These are phyloP conservation scores for Jatropha curcas DNA, from an alignment of 345 rosid genomes.

Conservation along the genomic window DNA sequence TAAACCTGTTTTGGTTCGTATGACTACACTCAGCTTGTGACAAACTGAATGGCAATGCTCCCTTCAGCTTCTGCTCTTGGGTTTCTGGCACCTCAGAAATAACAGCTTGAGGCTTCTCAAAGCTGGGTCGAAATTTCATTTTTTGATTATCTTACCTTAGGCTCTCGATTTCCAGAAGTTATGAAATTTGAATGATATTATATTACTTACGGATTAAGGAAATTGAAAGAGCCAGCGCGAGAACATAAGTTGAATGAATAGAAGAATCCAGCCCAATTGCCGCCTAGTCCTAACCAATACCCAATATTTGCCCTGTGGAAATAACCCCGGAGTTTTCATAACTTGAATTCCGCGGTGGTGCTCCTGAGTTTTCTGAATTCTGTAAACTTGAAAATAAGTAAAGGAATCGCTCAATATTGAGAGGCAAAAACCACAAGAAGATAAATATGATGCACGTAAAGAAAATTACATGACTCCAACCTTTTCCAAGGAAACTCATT, in stretches of 20 bases:
- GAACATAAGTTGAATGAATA: slow-evolving; percentile 43
- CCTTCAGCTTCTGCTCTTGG: background rate
- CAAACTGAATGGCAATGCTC: slow-evolving; percentile 7
- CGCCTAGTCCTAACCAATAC: slow-evolving; percentile 68
- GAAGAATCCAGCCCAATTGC: slow-evolving; percentile 39
- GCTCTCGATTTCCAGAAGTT: background rate
- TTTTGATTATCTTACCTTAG: background rate
- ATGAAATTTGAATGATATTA: background rate
- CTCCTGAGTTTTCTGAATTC: slow-evolving; percentile 27
- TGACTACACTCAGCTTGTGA: slow-evolving; percentile 8
- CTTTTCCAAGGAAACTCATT: slow-evolving; percentile 70
- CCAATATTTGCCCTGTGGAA: slow-evolving; percentile 53
- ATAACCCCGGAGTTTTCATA: slow-evolving; percentile 49
- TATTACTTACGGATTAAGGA: slow-evolving; percentile 52
- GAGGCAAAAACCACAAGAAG: background rate
- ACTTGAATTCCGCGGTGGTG: slow-evolving; percentile 49
- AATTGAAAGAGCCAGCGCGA: slow-evolving; percentile 45
- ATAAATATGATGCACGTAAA: slow-evolving; percentile 1
- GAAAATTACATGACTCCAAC: slow-evolving; percentile 50
- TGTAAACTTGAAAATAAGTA: background rate
- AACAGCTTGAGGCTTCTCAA: slow-evolving; percentile 48
- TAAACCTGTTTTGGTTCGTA: slow-evolving; percentile 1
- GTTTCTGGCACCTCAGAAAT: slow-evolving; percentile 29
- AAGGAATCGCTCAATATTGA: background rate
- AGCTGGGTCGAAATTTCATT: slow-evolving; percentile 45